A percentile compares a stretch with the other conserved stretches of the same genome.
These are phyloP conservation scores for Trametes sanguinea DNA, from an alignment of 768 basidiomycete genomes.

Conservation along the genomic window DNA sequence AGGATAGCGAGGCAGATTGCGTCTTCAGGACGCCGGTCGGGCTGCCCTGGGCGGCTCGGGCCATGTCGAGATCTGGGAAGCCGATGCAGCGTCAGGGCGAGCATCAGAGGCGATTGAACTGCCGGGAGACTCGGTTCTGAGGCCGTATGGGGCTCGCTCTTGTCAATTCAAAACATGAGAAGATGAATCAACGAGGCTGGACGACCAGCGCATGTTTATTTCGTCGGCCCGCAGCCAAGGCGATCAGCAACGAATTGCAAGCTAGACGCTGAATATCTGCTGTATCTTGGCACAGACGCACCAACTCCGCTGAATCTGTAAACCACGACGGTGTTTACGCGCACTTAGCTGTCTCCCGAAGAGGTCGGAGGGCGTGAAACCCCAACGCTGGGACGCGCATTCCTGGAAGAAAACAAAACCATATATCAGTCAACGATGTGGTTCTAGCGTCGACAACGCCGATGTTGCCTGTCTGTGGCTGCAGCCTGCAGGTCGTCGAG, in stretches of 20 bases:
- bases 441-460: background rate
- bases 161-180: constrained; percentile 4
- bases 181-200: background rate
- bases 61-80: constrained; percentile 8
- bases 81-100: constrained; percentile 12
- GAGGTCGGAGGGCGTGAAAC: background rate
- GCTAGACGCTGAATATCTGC: background rate
- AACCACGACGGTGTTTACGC: constrained; percentile 1
- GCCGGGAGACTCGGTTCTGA: background rate
- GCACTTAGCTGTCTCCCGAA: constrained; percentile 6
- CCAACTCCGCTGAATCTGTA: too few species aligned
- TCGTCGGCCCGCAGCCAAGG: constrained; percentile 4
- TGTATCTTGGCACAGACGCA: background rate
- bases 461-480: background rate
- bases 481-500: background rate
- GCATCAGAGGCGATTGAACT: constrained; percentile 15
- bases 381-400: background rate
- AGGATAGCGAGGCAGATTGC: background rate
- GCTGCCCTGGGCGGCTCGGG: constrained; percentile 13
- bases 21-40: constrained; percentile 8
- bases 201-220: background rate
- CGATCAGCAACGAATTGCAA: background rate
- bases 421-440: background rate
- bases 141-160: background rate
- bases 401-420: background rate